phyloP scores from a whole-genome alignment of 139 green algal species.

The Chlamydomonas eustigma region DNA sequence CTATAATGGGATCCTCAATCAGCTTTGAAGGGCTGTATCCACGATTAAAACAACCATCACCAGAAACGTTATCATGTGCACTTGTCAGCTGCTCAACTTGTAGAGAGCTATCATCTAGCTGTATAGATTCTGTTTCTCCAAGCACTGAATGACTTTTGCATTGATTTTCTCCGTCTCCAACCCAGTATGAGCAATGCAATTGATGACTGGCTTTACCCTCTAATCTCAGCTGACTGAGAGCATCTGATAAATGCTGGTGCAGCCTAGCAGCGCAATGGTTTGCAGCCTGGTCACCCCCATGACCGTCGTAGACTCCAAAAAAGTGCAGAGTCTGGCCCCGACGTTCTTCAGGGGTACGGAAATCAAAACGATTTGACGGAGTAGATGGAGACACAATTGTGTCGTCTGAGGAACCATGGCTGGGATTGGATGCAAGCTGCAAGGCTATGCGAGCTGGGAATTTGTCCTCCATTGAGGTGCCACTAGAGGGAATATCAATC shows the following conservation, averaged over 20 bases:
- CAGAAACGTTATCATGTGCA: too few species aligned
- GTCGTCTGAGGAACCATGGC: not conserved
- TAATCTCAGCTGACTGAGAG: constrained; percentile 18
- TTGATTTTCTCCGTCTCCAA: too few species aligned
- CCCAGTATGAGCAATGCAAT: not conserved
- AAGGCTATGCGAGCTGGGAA: constrained; percentile 50
- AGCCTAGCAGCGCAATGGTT: constrained; percentile 58
- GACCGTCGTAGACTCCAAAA: constrained; percentile 73
- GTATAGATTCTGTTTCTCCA: not conserved
- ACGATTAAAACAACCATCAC: too few species aligned
- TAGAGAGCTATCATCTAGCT: not conserved
- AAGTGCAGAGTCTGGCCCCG: constrained; percentile 58
- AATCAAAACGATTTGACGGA: too few species aligned
- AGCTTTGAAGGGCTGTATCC: constrained; percentile 26
- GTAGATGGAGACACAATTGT: too few species aligned
- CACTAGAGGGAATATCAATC: constrained; percentile 27
- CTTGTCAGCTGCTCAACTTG: too few species aligned
- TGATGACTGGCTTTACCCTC: not conserved
- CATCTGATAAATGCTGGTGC: constrained; percentile 57
- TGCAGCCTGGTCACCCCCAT: constrained; percentile 61
- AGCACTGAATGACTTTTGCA: too few species aligned
- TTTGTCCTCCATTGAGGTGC: constrained; percentile 24
- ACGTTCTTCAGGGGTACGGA: too few species aligned
- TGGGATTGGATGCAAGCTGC: constrained; percentile 19
- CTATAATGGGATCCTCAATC: too few species aligned